phyloP scores from a whole-genome alignment of 148 eudicot genomes.

The Cornus florida region DNA sequence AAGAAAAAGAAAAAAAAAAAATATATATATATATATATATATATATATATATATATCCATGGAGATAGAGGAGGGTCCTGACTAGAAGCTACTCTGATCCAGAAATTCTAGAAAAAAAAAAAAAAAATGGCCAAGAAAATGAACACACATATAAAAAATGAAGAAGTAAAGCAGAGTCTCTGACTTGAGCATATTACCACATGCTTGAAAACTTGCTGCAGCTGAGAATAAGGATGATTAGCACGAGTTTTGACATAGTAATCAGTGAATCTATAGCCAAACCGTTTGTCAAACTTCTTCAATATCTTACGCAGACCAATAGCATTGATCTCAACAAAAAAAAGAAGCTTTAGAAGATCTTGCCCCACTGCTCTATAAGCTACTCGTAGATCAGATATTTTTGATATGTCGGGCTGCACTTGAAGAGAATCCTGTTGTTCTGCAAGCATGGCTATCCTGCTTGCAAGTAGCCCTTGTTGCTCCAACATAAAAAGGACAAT shows the following conservation, averaged over 20 bases:
- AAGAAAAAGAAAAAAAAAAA: too few species aligned
- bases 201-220: constrained; percentile 93
- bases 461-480: constrained; percentile 88
- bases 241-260: constrained; percentile 93
- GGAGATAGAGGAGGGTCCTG: not conserved
- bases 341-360: constrained; percentile 77
- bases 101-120: not conserved
- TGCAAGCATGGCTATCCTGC: constrained; percentile 57
- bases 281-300: constrained; percentile 89
- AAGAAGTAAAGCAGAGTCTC: constrained; percentile 2
- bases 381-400: constrained; percentile 60
- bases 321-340: constrained; percentile 83
- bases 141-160: not conserved
- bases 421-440: constrained; percentile 62
- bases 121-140: not conserved
- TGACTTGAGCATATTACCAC: constrained; percentile 54
- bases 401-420: constrained; percentile 54
- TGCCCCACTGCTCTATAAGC: constrained; percentile 72
- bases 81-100: not conserved
- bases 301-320: constrained; percentile 88
- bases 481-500: constrained; percentile 82
- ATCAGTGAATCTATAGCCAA: constrained; percentile 76
- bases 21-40: too few species aligned
- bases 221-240: constrained; percentile 92
- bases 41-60: not conserved